Evolutionary conservation across 192 early-diverging fungal genomes (phyloP), one percentile per base, ranked within the genome.

Genomic region (Podila epicladia): DNA sequence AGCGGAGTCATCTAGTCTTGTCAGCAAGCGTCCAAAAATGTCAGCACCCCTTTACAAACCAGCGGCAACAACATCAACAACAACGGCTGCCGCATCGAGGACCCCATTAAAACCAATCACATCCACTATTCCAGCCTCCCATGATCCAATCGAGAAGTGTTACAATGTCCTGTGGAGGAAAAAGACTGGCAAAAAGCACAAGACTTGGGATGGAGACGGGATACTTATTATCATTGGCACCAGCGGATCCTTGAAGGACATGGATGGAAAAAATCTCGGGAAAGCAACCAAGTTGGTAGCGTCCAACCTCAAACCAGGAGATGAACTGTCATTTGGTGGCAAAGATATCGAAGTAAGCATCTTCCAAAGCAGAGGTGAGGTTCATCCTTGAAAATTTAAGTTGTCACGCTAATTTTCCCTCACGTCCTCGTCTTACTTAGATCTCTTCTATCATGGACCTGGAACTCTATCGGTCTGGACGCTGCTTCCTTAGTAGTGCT

Each of bases 171-270:
- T 78, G 5, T 78, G 75, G 75, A 65, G 75, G 26, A 78, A 78
- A 33, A 78, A 71, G 55, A 67, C 69, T 15, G 28, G 41, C 38
- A 83, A 82, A 37, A 82, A 73, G 35, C 74, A 85, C 72, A 74
- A 85, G 51, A 83, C 84, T 3, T 85, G 84, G 84, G 84, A 85
- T 64, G 82, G 84, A 2, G 84, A 85, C 67, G 84, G 84, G 0
- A 62, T 78, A 4, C 69, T 85, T 58, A 35, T 77, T 15, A 9
- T 78, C 12, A 69, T 49, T 26, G 82, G 73, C 45, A 50, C 48
- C 17, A 49, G 24, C 15, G 59, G 61, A 2, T 19, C 48, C 4
- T 28, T 82, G 24, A 72, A 78, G 35, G 84, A 82, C 50, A 64
- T 62, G 61, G 72, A 70, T 15, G 67, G 65, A 24, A 82, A 77